Conservation (phyloP, 306 rosid genomes). For the Fragaria ananassa region DNA sequence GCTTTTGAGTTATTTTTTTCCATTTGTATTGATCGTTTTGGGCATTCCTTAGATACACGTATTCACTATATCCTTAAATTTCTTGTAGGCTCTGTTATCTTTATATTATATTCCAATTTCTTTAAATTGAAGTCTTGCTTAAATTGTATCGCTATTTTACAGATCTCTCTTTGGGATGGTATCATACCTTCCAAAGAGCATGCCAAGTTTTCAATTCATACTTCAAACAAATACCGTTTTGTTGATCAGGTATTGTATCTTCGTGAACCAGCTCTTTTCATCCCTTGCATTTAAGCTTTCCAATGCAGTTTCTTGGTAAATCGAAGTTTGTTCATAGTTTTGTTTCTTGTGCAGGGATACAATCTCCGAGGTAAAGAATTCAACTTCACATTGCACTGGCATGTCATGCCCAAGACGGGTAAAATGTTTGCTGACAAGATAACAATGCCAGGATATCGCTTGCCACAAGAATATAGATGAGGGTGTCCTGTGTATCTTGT, state of each 20-base stretch:
- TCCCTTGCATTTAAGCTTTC: slow-evolving; percentile 15
- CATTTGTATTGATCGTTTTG: not conserved
- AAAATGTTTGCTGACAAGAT: slow-evolving; percentile 79
- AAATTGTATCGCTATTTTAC: slow-evolving; percentile 18
- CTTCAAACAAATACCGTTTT: slow-evolving; percentile 80
- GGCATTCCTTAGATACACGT: not conserved
- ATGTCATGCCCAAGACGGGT: slow-evolving; percentile 97
- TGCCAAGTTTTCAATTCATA: slow-evolving; percentile 74
- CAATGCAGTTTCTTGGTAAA: not conserved
- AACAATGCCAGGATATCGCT: slow-evolving; percentile 68
- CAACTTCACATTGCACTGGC: slow-evolving; percentile 97
- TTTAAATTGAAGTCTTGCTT: slow-evolving; percentile 1
- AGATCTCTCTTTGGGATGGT: slow-evolving; percentile 97
- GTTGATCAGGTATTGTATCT: slow-evolving; percentile 55
- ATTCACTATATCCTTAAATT: not conserved
- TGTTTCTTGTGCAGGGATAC: slow-evolving; percentile 55
- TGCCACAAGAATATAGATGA: slow-evolving; percentile 81
- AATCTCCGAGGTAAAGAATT: slow-evolving; percentile 79
- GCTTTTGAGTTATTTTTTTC: slow-evolving; percentile 10
- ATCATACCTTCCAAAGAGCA: slow-evolving; percentile 81
- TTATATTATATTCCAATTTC: not conserved
- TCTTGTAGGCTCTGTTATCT: not conserved
- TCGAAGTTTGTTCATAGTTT: not conserved
- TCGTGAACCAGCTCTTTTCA: not conserved
- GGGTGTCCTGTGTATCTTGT: slow-evolving; percentile 28